These are phyloP conservation scores for Xylariales sp. DNA, from an alignment of 2,329 filamentous ascomycete genomes.

Conservation along the genomic window DNA sequence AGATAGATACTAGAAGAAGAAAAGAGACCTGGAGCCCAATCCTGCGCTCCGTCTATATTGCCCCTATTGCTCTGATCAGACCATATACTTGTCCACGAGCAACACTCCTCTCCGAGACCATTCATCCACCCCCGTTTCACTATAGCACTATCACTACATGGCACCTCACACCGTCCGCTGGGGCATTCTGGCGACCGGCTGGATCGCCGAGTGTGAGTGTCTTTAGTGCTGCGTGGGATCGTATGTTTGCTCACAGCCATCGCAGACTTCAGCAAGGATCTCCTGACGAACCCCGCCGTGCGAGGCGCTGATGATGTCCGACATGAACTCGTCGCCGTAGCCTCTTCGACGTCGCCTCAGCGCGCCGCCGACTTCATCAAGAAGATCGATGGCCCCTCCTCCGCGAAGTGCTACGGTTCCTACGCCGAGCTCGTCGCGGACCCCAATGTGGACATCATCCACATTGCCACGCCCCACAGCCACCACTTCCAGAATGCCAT, in stretches of 20 bases:
- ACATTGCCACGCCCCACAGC: conserved; percentile 89
- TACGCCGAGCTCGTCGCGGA: conserved; percentile 86
- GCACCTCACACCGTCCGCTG: conserved; percentile 67
- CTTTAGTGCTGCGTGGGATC: background rate
- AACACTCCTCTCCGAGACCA: too few relatives aligned
- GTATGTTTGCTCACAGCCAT: too few relatives aligned
- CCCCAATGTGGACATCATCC: conserved; percentile 83
- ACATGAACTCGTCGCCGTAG: conserved; percentile 82
- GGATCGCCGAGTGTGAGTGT: conserved; percentile 66
- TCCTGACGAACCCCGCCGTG: conserved; percentile 78
- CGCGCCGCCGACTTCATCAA: conserved; percentile 77
- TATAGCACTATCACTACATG: conserved; percentile 58
- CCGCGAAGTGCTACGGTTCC: conserved; percentile 81
- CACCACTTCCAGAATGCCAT: conserved; percentile 93
- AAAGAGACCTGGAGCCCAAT: too few relatives aligned
- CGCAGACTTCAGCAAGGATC: conserved; percentile 77
- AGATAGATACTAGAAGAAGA: too few relatives aligned
- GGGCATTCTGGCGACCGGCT: conserved; percentile 71
- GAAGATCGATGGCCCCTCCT: conserved; percentile 72
- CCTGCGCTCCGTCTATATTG: too few relatives aligned
- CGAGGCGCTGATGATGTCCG: conserved; percentile 78
- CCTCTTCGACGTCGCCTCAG: conserved; percentile 81
- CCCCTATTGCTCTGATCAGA: too few relatives aligned
- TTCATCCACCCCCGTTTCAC: too few relatives aligned
- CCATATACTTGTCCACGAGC: too few relatives aligned